Evolutionary conservation across 805 yeast species (phyloP), one percentile per base, ranked within the genome.

Genomic region (Candida vaughaniae): DNA sequence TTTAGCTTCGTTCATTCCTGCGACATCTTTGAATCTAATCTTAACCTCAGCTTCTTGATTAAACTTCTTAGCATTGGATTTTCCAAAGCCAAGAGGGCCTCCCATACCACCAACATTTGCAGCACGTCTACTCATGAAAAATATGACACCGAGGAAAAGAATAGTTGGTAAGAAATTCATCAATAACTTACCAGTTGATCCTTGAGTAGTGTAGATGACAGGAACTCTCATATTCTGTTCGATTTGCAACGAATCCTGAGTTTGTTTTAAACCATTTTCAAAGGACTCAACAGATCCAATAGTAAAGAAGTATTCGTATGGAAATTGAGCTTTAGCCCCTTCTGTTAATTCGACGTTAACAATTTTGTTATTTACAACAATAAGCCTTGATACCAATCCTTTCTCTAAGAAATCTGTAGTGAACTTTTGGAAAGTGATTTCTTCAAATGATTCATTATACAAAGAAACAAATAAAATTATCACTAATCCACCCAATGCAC

Each of bases 1-100:
- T 56, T 89, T 89, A 14, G 96, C 93, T 61, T 89, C 97, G 50
- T 86, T 87, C 70, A 91, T 84, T 17, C 97, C 97, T 1, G 97
- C 97, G 36, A 89, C 96, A 56, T 90, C 96, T 45, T 78, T 80
- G 57, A 90, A 89, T 46, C 78, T 80, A 33, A 86, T 80, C 52
- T 85, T 85, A 42, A 89, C 85, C 45, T 85, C 89, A 4, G 84
- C 80, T 50, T 85, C 91, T 49, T 85, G 86, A 61, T 88, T 85
- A 66, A 84, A 88, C 42, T 79, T 67, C 59, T 85, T 85, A 25
- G 93, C 93, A 48, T 77, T 82, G 12, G 86, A 77, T 57, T 85
- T 85, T 19, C 91, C 89, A 33, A 83, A 80, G 38, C 83, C 81
- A 56, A 87, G 84, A 36, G 85, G 71, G 15, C 89, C 88, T 3